These are phyloP conservation scores for Cyclotella kingstonii DNA, from an alignment of 108 stramenopile genomes.

Conservation along the genomic window DNA sequence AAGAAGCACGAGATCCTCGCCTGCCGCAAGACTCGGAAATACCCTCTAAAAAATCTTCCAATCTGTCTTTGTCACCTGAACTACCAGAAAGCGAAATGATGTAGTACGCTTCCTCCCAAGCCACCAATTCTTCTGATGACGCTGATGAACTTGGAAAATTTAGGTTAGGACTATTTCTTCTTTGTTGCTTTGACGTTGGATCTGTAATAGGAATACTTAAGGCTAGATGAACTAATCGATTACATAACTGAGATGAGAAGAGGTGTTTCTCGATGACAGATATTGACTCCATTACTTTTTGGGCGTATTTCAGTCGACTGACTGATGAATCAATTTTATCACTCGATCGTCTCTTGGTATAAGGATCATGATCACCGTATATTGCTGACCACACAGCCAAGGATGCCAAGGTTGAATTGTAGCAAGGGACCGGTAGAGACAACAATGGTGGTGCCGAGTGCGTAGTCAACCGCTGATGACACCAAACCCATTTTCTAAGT, in stretches of 20 bases:
- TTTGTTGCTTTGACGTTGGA: not conserved
- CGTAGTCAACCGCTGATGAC: slow-evolving; percentile 3
- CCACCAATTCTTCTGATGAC: slow-evolving; percentile 29
- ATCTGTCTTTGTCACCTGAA: slow-evolving; percentile 5
- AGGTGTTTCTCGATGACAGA: slow-evolving; percentile 2
- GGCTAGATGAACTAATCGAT: not conserved
- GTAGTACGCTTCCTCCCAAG: slow-evolving; percentile 24
- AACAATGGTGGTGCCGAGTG: not conserved
- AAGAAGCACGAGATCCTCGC: slow-evolving; percentile 30
- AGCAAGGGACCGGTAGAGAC: not conserved
- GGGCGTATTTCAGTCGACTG: not conserved
- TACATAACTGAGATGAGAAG: not conserved
- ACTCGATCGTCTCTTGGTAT: not conserved
- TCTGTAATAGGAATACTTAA: not conserved
- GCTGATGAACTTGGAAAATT: slow-evolving; percentile 9
- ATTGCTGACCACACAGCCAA: slow-evolving; percentile 24
- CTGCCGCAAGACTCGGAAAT: slow-evolving; percentile 31
- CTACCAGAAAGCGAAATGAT: slow-evolving; percentile 15
- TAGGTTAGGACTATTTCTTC: not conserved
- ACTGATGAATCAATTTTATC: not conserved
- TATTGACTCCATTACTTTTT: slow-evolving; percentile 5
- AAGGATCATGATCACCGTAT: slow-evolving; percentile 35
- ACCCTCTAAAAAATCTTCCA: slow-evolving; percentile 32
- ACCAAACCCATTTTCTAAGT: slow-evolving; percentile 32
- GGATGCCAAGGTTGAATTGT: not conserved